Conservation (phyloP, 2,329 filamentous ascomycete genomes). For the Bimuria novae-zelandiae region DNA sequence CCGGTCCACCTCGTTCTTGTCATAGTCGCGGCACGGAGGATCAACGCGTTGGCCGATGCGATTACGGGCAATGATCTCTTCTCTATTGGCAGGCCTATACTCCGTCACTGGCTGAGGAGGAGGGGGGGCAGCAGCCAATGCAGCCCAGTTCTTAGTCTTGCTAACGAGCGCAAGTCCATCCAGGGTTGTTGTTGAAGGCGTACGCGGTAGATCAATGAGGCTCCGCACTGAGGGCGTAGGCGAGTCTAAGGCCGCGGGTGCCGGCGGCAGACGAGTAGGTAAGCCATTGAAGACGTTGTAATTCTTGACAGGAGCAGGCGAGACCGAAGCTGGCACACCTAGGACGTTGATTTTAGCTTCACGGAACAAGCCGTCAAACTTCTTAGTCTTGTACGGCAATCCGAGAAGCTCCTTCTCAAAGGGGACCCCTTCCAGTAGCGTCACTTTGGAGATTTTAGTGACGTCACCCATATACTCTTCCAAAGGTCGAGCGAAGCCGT, state of each 20-base stretch:
- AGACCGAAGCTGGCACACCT: background rate
- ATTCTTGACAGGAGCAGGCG: constrained; percentile 12
- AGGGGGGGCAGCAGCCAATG: constrained; percentile 39
- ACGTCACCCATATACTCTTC: constrained; percentile 54
- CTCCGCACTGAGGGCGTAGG: background rate
- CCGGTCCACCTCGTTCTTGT: constrained; percentile 62
- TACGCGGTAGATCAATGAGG: constrained; percentile 21
- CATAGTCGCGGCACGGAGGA: constrained; percentile 52
- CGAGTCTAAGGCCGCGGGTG: constrained; percentile 15
- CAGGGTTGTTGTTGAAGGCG: constrained; percentile 36
- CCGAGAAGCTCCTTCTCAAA: constrained; percentile 59
- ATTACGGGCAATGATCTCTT: constrained; percentile 58
- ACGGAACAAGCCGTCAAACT: constrained; percentile 59
- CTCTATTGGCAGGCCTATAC: constrained; percentile 32
- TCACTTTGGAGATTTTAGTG: constrained; percentile 53
- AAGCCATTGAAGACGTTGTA: constrained; percentile 30
- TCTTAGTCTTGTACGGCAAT: constrained; percentile 57
- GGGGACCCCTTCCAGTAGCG: constrained; percentile 61
- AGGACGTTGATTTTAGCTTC: constrained; percentile 51
- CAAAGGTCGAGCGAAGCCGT: constrained; percentile 58
- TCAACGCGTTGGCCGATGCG: constrained; percentile 65
- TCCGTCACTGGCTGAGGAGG: constrained; percentile 29
- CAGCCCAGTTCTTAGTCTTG: constrained; percentile 35
- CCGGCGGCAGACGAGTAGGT: constrained; percentile 32
- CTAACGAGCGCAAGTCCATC: constrained; percentile 22